A percentile compares a stretch with the other conserved stretches of the same genome.
These are phyloP conservation scores for Xylariales sp. DNA, from an alignment of 2,329 filamentous ascomycete genomes.

Conservation along the genomic window DNA sequence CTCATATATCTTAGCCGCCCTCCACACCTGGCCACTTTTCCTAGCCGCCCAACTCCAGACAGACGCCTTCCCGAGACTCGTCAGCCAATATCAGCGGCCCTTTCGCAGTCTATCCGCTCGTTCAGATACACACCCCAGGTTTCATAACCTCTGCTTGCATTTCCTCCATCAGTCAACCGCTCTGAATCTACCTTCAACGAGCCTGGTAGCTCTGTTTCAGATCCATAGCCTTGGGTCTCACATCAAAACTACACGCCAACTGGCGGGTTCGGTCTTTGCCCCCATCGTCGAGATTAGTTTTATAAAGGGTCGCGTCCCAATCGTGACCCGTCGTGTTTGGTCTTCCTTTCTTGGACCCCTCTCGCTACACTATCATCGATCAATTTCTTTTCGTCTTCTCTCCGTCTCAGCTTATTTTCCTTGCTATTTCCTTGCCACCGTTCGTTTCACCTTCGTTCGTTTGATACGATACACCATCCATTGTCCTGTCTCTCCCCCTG, in stretches of 20 bases:
- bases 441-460: conserved; percentile 34
- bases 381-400: conserved; percentile 21
- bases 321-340: conserved; percentile 27
- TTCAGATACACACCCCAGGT: conserved; percentile 48
- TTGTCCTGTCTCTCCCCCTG: conserved; percentile 11
- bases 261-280: conserved; percentile 38
- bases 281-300: conserved; percentile 30
- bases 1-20: conserved; percentile 27
- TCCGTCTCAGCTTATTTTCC: conserved; percentile 24
- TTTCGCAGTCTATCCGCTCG: conserved; percentile 32
- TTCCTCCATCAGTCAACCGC: conserved; percentile 25
- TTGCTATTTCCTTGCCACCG: conserved; percentile 17
- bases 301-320: conserved; percentile 30
- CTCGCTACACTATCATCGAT: conserved; percentile 25
- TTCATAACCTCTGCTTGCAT: conserved; percentile 42
- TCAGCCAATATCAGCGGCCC: conserved; percentile 48
- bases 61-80: conserved; percentile 38
- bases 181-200: conserved; percentile 21
- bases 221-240: conserved; percentile 28
- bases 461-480: conserved; percentile 34
- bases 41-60: conserved; percentile 45
- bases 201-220: conserved; percentile 29
- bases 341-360: conserved; percentile 26
- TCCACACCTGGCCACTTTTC: conserved; percentile 24
- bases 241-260: conserved; percentile 36